Percentiles rank a stretch among this genome's conserved stretches.
Conservation (phyloP, 2,329 filamentous ascomycete species). For the Raffaelea albimanens region DNA sequence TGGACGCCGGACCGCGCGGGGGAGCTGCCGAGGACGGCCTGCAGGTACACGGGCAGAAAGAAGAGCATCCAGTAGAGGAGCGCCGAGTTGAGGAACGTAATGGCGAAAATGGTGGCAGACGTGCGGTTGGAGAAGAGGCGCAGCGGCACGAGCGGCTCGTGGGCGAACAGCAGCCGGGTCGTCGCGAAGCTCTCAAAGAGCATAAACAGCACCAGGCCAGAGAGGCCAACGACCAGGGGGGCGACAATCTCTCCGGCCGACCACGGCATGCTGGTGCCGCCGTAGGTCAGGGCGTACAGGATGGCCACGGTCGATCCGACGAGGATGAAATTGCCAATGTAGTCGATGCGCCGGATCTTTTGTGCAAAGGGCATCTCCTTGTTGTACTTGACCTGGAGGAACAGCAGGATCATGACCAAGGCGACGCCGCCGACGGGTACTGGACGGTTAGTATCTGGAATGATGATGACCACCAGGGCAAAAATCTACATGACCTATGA, state of each 20-base stretch:
- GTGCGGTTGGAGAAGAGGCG: constrained; percentile 34
- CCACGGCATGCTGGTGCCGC: constrained; percentile 32
- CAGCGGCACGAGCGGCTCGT: constrained; percentile 28
- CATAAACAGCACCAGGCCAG: constrained; percentile 25
- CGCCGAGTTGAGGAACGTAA: constrained; percentile 17
- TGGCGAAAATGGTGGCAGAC: constrained; percentile 1
- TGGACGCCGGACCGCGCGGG: constrained; percentile 18
- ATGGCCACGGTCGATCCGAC: constrained; percentile 26
- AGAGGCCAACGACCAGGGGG: constrained; percentile 31
- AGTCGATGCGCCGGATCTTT: constrained; percentile 29
- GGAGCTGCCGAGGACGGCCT: constrained; percentile 22
- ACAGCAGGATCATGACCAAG: constrained; percentile 23
- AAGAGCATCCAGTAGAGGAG: constrained; percentile 24
- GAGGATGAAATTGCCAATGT: constrained; percentile 29
- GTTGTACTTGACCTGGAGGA: constrained; percentile 15
- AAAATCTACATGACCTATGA: too few relatives aligned
- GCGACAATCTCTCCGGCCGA: constrained; percentile 24
- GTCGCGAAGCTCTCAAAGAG: constrained; percentile 29
- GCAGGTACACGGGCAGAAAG: constrained; percentile 35
- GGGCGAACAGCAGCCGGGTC: constrained; percentile 26
- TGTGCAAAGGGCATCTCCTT: constrained; percentile 10
- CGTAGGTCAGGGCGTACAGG: constrained; percentile 33
- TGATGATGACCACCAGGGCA: constrained; percentile 27
- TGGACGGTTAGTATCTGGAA: too few relatives aligned
- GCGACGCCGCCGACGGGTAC: constrained; percentile 44